A percentile compares a stretch with the other conserved stretches of the same genome.
Conservation (phyloP, 1,284 basidiomycete genomes). For the Kalmanozyma brasiliensis region DNA sequence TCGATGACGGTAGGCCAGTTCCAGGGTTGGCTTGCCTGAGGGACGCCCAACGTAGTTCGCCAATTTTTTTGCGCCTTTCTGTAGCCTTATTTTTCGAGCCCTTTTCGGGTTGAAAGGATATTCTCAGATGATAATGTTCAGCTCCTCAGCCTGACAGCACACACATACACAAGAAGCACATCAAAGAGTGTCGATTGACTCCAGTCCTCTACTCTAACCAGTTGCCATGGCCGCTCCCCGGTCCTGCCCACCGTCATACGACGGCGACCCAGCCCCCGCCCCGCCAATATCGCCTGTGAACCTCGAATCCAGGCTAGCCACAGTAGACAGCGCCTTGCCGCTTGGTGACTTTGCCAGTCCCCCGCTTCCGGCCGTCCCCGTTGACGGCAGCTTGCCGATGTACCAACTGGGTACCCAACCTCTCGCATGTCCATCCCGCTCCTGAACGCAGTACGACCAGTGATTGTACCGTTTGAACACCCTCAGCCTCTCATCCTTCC, state of each 20-base stretch:
- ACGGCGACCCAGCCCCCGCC: conserved; percentile 14
- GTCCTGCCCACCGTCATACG: conserved; percentile 29
- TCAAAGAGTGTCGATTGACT: too few relatives aligned
- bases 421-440: conserved; percentile 53
- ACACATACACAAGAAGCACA: too few relatives aligned
- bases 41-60: conserved; percentile 4
- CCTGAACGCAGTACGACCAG: conserved; percentile 79
- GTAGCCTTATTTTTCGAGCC: too few relatives aligned
- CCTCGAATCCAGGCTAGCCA: conserved; percentile 12
- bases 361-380: conserved; percentile 4
- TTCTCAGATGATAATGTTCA: conserved; percentile 2
- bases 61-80: conserved; percentile 4
- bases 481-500: conserved; percentile 84
- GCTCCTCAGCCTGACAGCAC: too few relatives aligned
- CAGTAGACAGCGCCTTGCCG: conserved; percentile 9
- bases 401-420: conserved; percentile 68
- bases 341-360: conserved; percentile 17
- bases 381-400: conserved; percentile 47
- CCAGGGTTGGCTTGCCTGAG: conserved; percentile 4
- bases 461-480: conserved; percentile 97
- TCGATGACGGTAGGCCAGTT: too few relatives aligned
- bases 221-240: background rate
- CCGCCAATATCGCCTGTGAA: conserved; percentile 1
- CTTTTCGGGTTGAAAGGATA: too few relatives aligned
- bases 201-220: too few relatives aligned